Evolutionary conservation across 768 basidiomycete genomes (phyloP).

Genomic region (Gloeostereum incarnatum): DNA sequence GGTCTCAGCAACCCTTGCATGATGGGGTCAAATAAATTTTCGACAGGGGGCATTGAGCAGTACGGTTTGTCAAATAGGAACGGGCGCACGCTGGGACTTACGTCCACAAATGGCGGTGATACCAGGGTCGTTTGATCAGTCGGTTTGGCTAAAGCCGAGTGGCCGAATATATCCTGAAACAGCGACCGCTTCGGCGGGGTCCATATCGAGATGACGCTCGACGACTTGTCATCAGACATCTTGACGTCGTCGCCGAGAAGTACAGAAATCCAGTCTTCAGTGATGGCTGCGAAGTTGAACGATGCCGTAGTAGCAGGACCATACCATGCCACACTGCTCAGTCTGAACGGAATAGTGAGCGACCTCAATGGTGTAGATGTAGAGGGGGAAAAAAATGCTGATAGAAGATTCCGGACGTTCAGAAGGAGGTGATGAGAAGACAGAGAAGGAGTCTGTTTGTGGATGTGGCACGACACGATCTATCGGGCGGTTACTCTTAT

Average conservation of each 20-base stretch:
- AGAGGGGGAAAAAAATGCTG: slow-evolving; percentile 37
- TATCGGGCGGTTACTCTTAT: slow-evolving; percentile 25
- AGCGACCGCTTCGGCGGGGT: slow-evolving; percentile 33
- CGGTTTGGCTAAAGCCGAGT: slow-evolving; percentile 52
- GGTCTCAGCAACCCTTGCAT: slow-evolving; percentile 26
- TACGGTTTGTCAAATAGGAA: slow-evolving; percentile 30
- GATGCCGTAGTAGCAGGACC: slow-evolving; percentile 19
- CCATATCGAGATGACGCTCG: slow-evolving; percentile 24
- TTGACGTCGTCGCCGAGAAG: slow-evolving; percentile 54
- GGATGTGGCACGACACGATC: slow-evolving; percentile 46
- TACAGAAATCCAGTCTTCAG: slow-evolving; percentile 53
- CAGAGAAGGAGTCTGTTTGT: slow-evolving; percentile 45
- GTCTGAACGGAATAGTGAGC: slow-evolving; percentile 48
- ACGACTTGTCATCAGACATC: slow-evolving; percentile 25
- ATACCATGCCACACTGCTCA: slow-evolving; percentile 39
- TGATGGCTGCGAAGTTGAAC: slow-evolving; percentile 64
- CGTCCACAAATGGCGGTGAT: not conserved
- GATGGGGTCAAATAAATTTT: slow-evolving; percentile 55
- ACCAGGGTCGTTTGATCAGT: slow-evolving; percentile 11
- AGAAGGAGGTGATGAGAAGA: slow-evolving; percentile 38
- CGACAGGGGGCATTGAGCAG: slow-evolving; percentile 69
- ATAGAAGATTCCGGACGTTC: slow-evolving; percentile 16
- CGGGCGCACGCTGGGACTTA: not conserved
- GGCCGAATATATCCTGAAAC: slow-evolving; percentile 89
- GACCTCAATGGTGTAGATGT: slow-evolving; percentile 36